phyloP scores from a whole-genome alignment of 257 asterid genomes.

The Misopates orontium region DNA sequence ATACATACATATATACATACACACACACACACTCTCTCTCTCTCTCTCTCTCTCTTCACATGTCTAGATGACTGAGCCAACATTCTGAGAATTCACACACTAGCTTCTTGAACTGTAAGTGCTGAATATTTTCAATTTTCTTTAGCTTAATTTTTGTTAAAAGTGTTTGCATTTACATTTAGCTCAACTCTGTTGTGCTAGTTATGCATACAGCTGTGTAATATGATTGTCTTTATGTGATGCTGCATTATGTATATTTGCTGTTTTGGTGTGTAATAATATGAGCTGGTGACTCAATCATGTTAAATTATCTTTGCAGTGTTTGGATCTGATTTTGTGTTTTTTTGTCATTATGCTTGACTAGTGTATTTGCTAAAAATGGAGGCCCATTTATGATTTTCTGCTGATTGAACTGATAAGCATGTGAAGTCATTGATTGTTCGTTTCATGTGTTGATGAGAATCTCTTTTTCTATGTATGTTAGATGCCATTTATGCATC shows the following conservation, averaged over 20 bases:
- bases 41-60: slow-evolving; percentile 6
- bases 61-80: slow-evolving; percentile 4
- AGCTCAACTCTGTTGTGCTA: background rate
- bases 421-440: slow-evolving; percentile 28
- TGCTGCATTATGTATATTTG: slow-evolving; percentile 23
- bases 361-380: slow-evolving; percentile 15
- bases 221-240: background rate
- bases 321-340: slow-evolving; percentile 34
- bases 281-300: slow-evolving; percentile 12
- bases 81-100: slow-evolving; percentile 26
- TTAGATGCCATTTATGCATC: background rate
- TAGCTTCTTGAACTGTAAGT: slow-evolving; percentile 28
- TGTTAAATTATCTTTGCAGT: slow-evolving; percentile 4
- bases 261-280: slow-evolving; percentile 7
- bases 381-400: slow-evolving; percentile 28
- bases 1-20: no score
- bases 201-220: background rate
- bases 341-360: slow-evolving; percentile 12
- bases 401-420: no score
- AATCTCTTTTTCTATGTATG: background rate
- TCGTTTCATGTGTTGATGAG: background rate
- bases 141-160: background rate
- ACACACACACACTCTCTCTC: no score
- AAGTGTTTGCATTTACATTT: background rate
- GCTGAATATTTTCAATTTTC: background rate